phyloP scores from a whole-genome alignment of 2,329 filamentous ascomycete species.

The Cryphonectria parasitica region DNA sequence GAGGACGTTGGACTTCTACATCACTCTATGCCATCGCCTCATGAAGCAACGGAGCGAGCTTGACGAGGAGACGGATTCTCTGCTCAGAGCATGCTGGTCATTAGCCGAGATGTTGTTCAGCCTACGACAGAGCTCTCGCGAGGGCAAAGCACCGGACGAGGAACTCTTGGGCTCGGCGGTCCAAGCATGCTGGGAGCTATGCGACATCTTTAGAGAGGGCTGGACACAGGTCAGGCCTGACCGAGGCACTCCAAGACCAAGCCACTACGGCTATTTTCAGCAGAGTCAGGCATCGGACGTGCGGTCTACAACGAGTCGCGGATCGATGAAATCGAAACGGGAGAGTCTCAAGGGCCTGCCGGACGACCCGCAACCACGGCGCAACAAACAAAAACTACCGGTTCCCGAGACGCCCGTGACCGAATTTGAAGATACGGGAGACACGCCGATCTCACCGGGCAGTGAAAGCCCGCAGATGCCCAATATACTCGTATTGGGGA shows the following conservation, averaged over 20 bases:
- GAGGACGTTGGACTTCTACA: slow-evolving; percentile 90
- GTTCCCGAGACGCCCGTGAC: slow-evolving; percentile 91
- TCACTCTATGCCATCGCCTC: slow-evolving; percentile 89
- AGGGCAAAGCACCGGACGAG: slow-evolving; percentile 74
- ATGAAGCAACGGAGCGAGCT: slow-evolving; percentile 89
- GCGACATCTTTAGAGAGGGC: slow-evolving; percentile 88
- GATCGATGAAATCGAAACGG: slow-evolving; percentile 55
- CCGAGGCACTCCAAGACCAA: slow-evolving; percentile 80
- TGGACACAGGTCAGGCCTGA: slow-evolving; percentile 90
- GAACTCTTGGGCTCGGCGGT: slow-evolving; percentile 86
- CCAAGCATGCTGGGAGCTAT: slow-evolving; percentile 93
- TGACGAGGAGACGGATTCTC: slow-evolving; percentile 79
- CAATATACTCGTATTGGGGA: slow-evolving; percentile 86
- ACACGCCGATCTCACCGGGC: slow-evolving; percentile 81
- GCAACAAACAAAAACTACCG: slow-evolving; percentile 47
- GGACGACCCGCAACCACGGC: slow-evolving; percentile 47
- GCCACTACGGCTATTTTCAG: slow-evolving; percentile 72
- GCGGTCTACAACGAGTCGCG: slow-evolving; percentile 48
- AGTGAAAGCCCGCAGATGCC: slow-evolving; percentile 75
- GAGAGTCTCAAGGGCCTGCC: slow-evolving; percentile 55
- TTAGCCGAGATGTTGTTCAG: slow-evolving; percentile 93
- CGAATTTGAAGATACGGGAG: slow-evolving; percentile 93
- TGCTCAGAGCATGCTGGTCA: slow-evolving; percentile 86
- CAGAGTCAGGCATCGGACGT: slow-evolving; percentile 46
- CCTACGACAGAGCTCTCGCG: slow-evolving; percentile 78